Conservation (phyloP, 208 protist species). For the Trypanosomatidae sp. region DNA sequence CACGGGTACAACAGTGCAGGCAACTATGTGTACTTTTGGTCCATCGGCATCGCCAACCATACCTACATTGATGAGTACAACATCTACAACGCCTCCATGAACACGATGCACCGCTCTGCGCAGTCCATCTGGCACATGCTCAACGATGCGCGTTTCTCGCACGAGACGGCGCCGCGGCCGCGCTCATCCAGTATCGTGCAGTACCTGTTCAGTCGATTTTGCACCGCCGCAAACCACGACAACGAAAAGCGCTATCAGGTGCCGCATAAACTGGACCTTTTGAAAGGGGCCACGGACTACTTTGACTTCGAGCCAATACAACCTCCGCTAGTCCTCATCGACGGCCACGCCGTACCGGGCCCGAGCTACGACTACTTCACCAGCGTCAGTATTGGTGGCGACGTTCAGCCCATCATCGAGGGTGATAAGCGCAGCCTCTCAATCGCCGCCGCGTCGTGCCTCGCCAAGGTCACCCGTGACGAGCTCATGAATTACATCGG, state of each 20-base stretch:
- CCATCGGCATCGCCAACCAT: slow-evolving; percentile 88
- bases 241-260: slow-evolving; percentile 62
- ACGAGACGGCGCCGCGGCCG: slow-evolving; percentile 73
- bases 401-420: slow-evolving; percentile 83
- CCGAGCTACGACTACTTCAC: slow-evolving; percentile 68
- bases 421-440: slow-evolving; percentile 86
- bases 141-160: slow-evolving; percentile 77
- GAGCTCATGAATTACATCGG: slow-evolving; percentile 85
- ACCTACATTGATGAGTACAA: slow-evolving; percentile 86
- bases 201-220: slow-evolving; percentile 86
- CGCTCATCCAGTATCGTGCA: slow-evolving; percentile 68
- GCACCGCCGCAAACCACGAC: slow-evolving; percentile 70
- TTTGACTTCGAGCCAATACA: slow-evolving; percentile 81
- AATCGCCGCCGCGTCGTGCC: slow-evolving; percentile 87
- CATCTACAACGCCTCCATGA: slow-evolving; percentile 85
- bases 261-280: slow-evolving; percentile 63
- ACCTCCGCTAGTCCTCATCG: slow-evolving; percentile 83
- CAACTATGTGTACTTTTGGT: slow-evolving; percentile 90
- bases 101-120: slow-evolving; percentile 82
- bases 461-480: slow-evolving; percentile 89
- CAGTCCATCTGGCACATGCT: slow-evolving; percentile 84
- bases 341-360: slow-evolving; percentile 78
- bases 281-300: slow-evolving; percentile 64
- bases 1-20: slow-evolving; percentile 73
- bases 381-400: slow-evolving; percentile 54